Conservation (phyloP, 78 protist species). For the Dictyostelium intermedium region DNA sequence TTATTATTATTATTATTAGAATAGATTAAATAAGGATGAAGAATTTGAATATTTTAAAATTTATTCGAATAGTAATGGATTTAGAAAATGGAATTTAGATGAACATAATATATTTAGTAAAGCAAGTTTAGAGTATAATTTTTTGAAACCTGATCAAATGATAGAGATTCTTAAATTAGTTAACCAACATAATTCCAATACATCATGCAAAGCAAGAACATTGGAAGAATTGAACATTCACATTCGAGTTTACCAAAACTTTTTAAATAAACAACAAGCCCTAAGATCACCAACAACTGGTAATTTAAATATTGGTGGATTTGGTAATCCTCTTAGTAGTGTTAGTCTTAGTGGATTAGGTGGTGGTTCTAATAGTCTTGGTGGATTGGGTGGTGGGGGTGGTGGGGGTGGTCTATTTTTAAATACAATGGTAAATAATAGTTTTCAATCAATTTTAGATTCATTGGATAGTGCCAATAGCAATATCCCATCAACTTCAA, state of each 20-base stretch:
- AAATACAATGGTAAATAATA: conserved; percentile 17
- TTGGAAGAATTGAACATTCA: conserved; percentile 43
- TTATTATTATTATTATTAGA: neutral
- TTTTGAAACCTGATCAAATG: neutral
- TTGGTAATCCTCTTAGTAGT: neutral
- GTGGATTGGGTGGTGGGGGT: neutral
- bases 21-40: conserved; percentile 37
- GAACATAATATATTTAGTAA: conserved; percentile 41
- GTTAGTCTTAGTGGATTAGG: neutral
- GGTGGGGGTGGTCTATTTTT: conserved; percentile 4
- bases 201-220: neutral
- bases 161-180: neutral
- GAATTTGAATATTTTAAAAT: conserved; percentile 38
- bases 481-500: neutral
- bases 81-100: conserved; percentile 34
- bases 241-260: conserved; percentile 16
- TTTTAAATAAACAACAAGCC: conserved; percentile 50
- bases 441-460: conserved; percentile 8
- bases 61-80: conserved; percentile 4
- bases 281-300: neutral
- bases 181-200: neutral
- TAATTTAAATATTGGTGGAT: neutral
- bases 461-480: neutral
- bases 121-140: conserved; percentile 17
- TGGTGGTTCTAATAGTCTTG: neutral